Percentiles rank a stretch among this genome's conserved stretches.
Conservation (phyloP, 257 asterid genomes). For the Solanum pinnatisectum region DNA sequence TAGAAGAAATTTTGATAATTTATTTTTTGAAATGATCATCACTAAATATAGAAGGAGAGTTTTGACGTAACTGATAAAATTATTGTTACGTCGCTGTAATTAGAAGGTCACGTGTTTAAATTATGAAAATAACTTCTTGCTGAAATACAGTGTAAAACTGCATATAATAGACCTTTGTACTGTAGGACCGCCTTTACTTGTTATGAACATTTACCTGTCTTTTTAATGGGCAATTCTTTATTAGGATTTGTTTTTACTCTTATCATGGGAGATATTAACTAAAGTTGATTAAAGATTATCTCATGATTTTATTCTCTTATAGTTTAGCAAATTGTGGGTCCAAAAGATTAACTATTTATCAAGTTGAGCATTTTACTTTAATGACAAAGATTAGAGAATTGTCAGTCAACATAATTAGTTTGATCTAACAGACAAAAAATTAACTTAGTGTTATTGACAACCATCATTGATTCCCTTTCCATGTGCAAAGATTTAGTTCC, state of each 20-base stretch:
- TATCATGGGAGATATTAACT: not conserved
- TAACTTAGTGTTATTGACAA: conserved; percentile 7
- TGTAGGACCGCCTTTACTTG: not conserved
- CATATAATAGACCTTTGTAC: not conserved
- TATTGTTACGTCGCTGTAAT: not conserved
- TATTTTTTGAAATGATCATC: too few relatives aligned
- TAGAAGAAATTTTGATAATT: not conserved
- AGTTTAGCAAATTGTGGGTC: not conserved
- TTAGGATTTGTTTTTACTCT: not conserved
- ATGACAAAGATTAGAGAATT: not conserved
- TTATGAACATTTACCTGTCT: not conserved
- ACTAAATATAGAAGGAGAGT: not conserved
- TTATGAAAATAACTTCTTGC: not conserved
- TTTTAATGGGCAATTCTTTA: not conserved
- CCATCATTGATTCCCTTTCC: conserved; percentile 31
- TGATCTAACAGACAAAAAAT: conserved; percentile 13
- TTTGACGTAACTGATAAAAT: rapidly evolving
- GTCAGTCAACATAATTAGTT: not conserved
- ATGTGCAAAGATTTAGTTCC: conserved; percentile 38
- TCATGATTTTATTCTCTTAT: not conserved
- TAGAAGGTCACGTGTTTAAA: not conserved
- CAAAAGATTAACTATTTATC: not conserved
- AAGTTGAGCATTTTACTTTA: not conserved
- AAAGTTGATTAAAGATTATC: not conserved
- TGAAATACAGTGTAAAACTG: rapidly evolving